phyloP scores from a whole-genome alignment of 140 eudicot species.

The Flaveria floridana region DNA sequence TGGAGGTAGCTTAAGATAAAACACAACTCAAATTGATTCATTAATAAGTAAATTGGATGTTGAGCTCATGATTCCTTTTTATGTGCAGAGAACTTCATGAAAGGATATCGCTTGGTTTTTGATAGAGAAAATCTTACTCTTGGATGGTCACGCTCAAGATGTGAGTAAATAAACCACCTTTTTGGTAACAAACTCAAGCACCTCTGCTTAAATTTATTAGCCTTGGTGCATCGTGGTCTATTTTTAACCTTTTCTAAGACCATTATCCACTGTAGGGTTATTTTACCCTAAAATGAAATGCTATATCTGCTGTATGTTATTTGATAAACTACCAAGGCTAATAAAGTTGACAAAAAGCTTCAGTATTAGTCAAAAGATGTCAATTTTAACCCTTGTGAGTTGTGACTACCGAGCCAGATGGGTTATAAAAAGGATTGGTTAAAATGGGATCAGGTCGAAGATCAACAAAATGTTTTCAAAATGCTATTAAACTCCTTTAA shows the following conservation, averaged over 20 bases:
- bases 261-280: not conserved
- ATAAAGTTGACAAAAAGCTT: not conserved
- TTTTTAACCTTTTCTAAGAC: not conserved
- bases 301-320: not conserved
- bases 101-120: conserved; percentile 86
- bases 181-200: not conserved
- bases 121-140: conserved; percentile 80
- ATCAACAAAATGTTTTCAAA: not conserved
- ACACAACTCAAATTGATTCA: not conserved
- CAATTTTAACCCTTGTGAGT: not conserved
- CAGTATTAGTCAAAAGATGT: not conserved
- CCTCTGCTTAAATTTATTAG: not conserved
- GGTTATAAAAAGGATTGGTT: not conserved
- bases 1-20: not conserved
- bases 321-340: not conserved
- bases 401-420: conserved; percentile 1
- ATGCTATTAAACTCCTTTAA: not conserved
- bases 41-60: not conserved
- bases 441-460: not conserved
- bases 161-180: conserved; percentile 53
- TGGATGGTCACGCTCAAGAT: conserved; percentile 89
- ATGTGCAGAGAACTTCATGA: conserved; percentile 87
- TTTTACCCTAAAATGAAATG: not conserved
- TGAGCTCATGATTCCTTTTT: conserved; percentile 11
- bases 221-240: conserved; percentile 1